phyloP scores from a whole-genome alignment of 805 yeast species.

The Ogataea dorogensis region DNA sequence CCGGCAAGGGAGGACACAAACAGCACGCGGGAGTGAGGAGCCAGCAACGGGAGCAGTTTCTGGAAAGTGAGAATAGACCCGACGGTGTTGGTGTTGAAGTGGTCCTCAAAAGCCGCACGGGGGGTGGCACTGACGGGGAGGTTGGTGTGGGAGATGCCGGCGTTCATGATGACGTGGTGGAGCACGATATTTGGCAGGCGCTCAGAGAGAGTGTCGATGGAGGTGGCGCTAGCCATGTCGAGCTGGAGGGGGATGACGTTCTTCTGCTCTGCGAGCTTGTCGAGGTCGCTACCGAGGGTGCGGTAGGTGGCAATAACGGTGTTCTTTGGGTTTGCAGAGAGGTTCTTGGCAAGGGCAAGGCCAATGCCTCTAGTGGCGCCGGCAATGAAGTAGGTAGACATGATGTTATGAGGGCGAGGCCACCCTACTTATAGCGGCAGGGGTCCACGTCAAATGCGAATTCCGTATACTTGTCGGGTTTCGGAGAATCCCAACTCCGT shows the following conservation, averaged over 20 bases:
- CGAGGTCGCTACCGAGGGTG: slow-evolving; percentile 1
- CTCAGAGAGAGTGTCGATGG: slow-evolving; percentile 18
- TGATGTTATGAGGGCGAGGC: too few relatives aligned
- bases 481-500: too few relatives aligned
- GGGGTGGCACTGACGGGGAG: slow-evolving; percentile 1
- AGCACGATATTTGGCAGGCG: slow-evolving; percentile 22
- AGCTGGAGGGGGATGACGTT: slow-evolving; percentile 25
- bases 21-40: slow-evolving; percentile 25
- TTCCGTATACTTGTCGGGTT: too few relatives aligned
- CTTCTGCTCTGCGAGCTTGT: slow-evolving; percentile 16
- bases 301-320: slow-evolving; percentile 24
- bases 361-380: slow-evolving; percentile 48
- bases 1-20: slow-evolving; percentile 33
- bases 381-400: slow-evolving; percentile 33
- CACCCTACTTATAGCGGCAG: too few relatives aligned
- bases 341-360: slow-evolving; percentile 30
- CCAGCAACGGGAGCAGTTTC: slow-evolving; percentile 31
- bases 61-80: slow-evolving; percentile 34
- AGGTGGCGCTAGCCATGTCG: slow-evolving; percentile 22
- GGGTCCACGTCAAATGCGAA: too few relatives aligned
- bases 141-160: slow-evolving; percentile 23
- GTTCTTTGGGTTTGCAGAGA: slow-evolving; percentile 24
- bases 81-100: slow-evolving; percentile 27
- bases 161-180: slow-evolving; percentile 38
- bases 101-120: not conserved